These are phyloP conservation scores for Lippia alba DNA, from an alignment of 305 asterid genomes.

Conservation along the genomic window DNA sequence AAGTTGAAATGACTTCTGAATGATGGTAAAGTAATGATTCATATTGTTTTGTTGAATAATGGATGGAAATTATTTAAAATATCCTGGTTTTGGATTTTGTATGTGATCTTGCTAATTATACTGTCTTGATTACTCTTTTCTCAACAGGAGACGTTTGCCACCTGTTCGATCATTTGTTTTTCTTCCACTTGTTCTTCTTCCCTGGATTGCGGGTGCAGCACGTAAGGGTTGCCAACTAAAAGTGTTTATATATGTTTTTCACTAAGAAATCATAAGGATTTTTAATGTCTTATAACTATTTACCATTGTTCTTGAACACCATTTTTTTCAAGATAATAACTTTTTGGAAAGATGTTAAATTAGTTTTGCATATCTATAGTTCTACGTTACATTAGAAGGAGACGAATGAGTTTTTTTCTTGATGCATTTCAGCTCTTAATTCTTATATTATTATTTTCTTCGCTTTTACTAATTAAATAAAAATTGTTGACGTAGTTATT, in stretches of 20 bases:
- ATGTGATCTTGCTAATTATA: slow-evolving; percentile 28
- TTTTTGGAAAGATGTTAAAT: background rate
- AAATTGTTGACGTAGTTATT: slow-evolving; percentile 56
- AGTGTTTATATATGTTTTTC: slow-evolving; percentile 11
- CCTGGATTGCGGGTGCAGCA: slow-evolving; percentile 73
- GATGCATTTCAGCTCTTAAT: background rate
- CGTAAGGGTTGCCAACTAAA: slow-evolving; percentile 48
- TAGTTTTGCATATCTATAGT: background rate
- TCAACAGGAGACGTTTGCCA: slow-evolving; percentile 82
- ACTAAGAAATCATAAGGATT: background rate
- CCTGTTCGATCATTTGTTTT: slow-evolving; percentile 65
- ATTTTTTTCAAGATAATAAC: background rate
- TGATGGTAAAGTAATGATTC: slow-evolving; percentile 26
- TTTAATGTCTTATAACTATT: slow-evolving; percentile 3
- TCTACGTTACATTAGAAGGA: background rate
- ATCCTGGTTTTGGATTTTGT: slow-evolving; percentile 19
- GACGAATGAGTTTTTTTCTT: slow-evolving; percentile 10
- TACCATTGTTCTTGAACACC: slow-evolving; percentile 6
- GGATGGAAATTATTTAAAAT: background rate
- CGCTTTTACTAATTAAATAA: slow-evolving; percentile 20
- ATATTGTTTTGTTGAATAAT: slow-evolving; percentile 16
- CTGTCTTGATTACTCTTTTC: slow-evolving; percentile 33
- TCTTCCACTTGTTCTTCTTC: slow-evolving; percentile 73
- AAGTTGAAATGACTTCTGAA: slow-evolving; percentile 44
- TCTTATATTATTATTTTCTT: slow-evolving; percentile 13